Evolutionary conservation across 345 rosid genomes (phyloP).

Genomic region (Hibiscus tridactylites): DNA sequence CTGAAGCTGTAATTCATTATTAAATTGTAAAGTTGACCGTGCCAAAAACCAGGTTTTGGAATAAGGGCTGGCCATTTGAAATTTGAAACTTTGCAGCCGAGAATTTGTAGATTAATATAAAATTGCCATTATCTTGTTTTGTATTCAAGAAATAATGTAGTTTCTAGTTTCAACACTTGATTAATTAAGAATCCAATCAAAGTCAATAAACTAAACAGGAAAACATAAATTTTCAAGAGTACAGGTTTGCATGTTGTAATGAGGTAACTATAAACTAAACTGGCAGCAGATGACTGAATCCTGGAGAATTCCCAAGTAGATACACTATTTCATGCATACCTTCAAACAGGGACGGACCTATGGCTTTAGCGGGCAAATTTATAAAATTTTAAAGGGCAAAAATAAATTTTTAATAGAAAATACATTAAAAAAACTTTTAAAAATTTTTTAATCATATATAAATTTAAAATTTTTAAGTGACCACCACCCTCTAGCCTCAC

Average conservation of each 20-base stretch:
- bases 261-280: neutral
- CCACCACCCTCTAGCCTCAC: no score
- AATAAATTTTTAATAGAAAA: no score
- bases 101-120: constrained; percentile 2
- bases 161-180: neutral
- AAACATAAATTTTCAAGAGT: neutral
- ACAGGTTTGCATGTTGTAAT: neutral
- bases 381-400: no score
- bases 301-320: constrained; percentile 16
- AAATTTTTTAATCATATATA: no score
- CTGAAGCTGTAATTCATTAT: constrained; percentile 4
- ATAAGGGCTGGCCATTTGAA: constrained; percentile 18
- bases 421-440: no score
- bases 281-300: neutral
- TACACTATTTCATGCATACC: constrained; percentile 5
- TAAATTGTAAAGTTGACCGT: constrained; percentile 10
- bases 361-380: no score
- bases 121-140: neutral
- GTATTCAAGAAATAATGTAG: neutral
- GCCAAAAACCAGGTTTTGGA: constrained; percentile 23
- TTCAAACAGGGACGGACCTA: neutral
- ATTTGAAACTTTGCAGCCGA: constrained; percentile 18
- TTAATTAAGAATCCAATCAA: neutral
- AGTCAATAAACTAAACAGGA: neutral
- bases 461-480: no score